Base-by-base conservation (phyloP, 1,139 yeast genomes). In the Diutina sp. region DNA sequence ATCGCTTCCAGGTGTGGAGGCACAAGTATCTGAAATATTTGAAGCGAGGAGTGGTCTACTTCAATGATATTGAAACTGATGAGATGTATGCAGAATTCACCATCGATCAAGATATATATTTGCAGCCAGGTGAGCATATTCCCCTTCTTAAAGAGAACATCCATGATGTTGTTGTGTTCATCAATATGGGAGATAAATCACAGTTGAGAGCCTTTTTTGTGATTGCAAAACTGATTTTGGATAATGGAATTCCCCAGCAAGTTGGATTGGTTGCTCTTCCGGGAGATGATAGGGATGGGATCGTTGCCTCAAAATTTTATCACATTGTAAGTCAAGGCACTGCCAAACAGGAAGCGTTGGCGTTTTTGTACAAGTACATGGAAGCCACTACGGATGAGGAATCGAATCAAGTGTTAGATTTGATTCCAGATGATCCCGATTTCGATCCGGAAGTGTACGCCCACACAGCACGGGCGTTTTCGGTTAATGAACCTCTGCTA, bases 21-120 rank as follows among this genome's bases (percentile, higher is more conserved):
- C 66, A 71, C 12, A 60, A 63, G 0, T 76, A 72, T 51, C 70
- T 73, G 14, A 66, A 69, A 16, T 55, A 56, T 35, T 60, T 59
- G 4, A 61, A 63, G 0, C 72, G 74, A 16, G 80, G 82, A 0
- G 79, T 91, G 7, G 75, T 87, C 1, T 91, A 85, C 72, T 76
- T 91, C 62, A 95, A 91, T 64, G 86, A 93, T 67, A 70, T 93
- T 12, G 95, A 85, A 62, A 65, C 61, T 0, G 97, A 90, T 63
- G 65, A 67, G 0, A 73, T 72, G 47, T 91, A 88, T 66, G 64
- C 67, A 1, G 66, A 70, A 4, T 79, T 81, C 65, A 65, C 80
- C 0, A 59, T 68, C 1, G 75, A 83, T 58, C 69, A 83, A 32
- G 61, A 68, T 4, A 76, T 71, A 54, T 59, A 83, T 65, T 70